Evolutionary conservation across 257 asterid genomes (phyloP).

Genomic region (Plantago ovata): DNA sequence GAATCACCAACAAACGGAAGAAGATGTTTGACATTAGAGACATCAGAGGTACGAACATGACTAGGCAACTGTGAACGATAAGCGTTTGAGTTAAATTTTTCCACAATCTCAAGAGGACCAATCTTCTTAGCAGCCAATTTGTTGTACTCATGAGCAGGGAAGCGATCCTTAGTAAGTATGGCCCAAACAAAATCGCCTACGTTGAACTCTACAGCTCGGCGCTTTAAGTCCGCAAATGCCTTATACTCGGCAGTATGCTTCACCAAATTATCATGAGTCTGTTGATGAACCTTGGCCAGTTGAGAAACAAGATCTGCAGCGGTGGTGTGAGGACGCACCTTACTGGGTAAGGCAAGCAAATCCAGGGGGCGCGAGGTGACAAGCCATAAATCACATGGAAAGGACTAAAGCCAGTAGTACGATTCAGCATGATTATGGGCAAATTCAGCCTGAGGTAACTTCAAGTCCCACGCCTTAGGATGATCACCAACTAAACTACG

Average conservation of each 20-base stretch:
- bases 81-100: conserved; percentile 9
- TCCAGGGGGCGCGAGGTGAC: conserved; percentile 1
- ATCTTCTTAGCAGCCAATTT: neutral
- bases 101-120: neutral
- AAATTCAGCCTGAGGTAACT: conserved; percentile 7
- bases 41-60: neutral
- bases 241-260: neutral
- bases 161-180: neutral
- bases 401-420: neutral
- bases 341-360: neutral
- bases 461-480: neutral
- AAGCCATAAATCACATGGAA: conserved; percentile 7
- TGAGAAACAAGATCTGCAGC: neutral
- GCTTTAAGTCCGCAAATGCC: neutral
- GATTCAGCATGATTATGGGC: conserved; percentile 13
- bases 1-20: neutral
- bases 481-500: neutral
- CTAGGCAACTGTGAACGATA: no score
- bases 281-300: neutral
- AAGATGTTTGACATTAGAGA: neutral
- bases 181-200: conserved; percentile 14
- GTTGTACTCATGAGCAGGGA: no score
- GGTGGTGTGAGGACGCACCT: neutral
- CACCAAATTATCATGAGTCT: neutral
- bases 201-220: neutral